Percentiles rank a stretch among this genome's conserved stretches.
Evolutionary conservation across 1,284 basidiomycete genomes (phyloP).

Genomic region (Xerocomus amazonicus): DNA sequence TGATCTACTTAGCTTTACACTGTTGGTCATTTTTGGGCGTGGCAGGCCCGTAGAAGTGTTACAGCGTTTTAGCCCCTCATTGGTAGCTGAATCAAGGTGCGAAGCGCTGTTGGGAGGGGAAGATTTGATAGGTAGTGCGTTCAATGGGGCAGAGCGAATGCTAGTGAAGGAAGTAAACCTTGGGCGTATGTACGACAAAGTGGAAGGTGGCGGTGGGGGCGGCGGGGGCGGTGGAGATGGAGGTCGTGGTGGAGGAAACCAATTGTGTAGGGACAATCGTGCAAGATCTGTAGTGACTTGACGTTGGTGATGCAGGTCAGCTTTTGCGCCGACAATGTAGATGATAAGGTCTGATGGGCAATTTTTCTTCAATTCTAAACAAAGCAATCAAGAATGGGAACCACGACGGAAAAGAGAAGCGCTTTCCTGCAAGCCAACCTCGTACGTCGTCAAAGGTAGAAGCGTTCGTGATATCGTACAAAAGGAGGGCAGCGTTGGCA

Average conservation of each 20-base stretch:
- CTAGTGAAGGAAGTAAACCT: conserved; percentile 79
- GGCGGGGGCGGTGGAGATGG: conserved; percentile 57
- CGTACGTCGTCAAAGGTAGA: conserved; percentile 88
- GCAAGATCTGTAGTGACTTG: conserved; percentile 80
- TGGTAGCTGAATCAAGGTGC: conserved; percentile 49
- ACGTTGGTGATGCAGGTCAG: conserved; percentile 67
- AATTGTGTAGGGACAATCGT: conserved; percentile 73
- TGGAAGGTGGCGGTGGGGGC: conserved; percentile 58
- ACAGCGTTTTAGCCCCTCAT: conserved; percentile 43
- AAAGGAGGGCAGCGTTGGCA: conserved; percentile 91
- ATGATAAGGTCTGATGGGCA: conserved; percentile 82
- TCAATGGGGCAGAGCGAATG: conserved; percentile 55
- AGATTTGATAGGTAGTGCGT: conserved; percentile 36
- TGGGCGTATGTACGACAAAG: conserved; percentile 80
- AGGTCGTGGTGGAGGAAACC: conserved; percentile 75
- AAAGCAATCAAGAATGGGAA: conserved; percentile 14
- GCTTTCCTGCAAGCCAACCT: conserved; percentile 85
- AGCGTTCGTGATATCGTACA: conserved; percentile 96
- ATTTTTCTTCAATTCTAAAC: conserved; percentile 82
- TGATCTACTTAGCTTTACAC: conserved; percentile 40
- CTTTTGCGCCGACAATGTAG: conserved; percentile 89
- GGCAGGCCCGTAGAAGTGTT: conserved; percentile 44
- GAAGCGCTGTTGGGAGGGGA: conserved; percentile 49
- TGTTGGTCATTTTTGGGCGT: conserved; percentile 34
- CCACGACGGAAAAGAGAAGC: not conserved